phyloP scores from a whole-genome alignment of 106 monocot species.

The Narthecium ossifragum region DNA sequence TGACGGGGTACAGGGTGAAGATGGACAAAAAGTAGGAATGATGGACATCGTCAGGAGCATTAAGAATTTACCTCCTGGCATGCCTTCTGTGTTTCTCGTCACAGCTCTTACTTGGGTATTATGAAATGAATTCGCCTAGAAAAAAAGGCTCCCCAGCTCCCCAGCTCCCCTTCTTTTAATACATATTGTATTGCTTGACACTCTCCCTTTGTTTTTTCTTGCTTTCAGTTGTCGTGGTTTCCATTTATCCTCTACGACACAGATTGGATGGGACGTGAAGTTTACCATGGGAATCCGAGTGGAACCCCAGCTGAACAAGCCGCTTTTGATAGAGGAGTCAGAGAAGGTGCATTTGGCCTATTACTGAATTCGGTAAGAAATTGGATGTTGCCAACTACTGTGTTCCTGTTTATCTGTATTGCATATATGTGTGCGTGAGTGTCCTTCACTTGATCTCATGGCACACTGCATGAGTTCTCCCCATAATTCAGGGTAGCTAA shows the following conservation, averaged over 20 bases:
- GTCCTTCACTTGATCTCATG: too few species aligned
- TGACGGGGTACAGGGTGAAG: too few species aligned
- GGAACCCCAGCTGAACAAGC: conserved; percentile 21
- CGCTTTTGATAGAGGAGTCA: conserved; percentile 37
- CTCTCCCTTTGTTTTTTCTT: background rate
- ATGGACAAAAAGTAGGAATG: background rate
- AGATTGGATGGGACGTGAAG: conserved; percentile 67
- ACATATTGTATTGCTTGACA: background rate
- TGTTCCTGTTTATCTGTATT: too few species aligned
- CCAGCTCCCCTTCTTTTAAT: background rate
- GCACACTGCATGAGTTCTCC: too few species aligned
- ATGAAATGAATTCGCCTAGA: too few species aligned
- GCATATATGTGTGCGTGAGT: too few species aligned
- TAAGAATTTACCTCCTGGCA: conserved; percentile 17
- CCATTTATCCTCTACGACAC: conserved; percentile 64
- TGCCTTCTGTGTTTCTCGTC: conserved; percentile 23
- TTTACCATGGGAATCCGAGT: conserved; percentile 45
- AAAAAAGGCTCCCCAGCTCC: too few species aligned
- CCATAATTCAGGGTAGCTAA: too few species aligned
- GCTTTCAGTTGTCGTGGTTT: conserved; percentile 48
- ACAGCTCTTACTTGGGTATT: conserved; percentile 23
- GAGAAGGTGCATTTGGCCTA: conserved; percentile 52
- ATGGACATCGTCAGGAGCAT: conserved; percentile 8
- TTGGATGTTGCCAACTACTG: background rate
- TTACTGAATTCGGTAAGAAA: conserved; percentile 51